Conservation (phyloP, 148 eudicot species). For the Pouteria glomerata region DNA sequence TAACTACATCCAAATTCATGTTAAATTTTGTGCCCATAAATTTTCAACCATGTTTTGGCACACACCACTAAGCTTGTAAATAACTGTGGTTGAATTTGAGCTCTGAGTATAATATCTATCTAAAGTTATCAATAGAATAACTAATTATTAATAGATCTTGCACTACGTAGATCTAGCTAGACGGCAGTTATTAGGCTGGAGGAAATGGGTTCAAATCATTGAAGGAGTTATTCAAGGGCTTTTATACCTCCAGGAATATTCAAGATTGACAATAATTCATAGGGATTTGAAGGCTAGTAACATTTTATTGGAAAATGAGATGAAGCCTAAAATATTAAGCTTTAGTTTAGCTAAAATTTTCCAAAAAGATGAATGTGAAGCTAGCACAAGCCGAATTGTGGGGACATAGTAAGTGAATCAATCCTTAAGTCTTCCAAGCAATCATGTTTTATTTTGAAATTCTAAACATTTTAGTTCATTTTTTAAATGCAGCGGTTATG, state of each 20-base stretch:
- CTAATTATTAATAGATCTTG: neutral
- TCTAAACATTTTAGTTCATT: neutral
- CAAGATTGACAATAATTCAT: slow-evolving; percentile 35
- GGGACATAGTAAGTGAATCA: slow-evolving; percentile 37
- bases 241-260: slow-evolving; percentile 45
- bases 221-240: slow-evolving; percentile 46
- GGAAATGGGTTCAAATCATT: slow-evolving; percentile 28
- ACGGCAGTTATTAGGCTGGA: slow-evolving; percentile 31
- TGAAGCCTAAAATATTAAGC: slow-evolving; percentile 35
- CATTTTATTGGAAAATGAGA: slow-evolving; percentile 21
- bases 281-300: slow-evolving; percentile 40
- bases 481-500: slow-evolving; percentile 25
- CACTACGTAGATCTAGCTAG: slow-evolving; percentile 23
- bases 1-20: no score
- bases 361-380: slow-evolving; percentile 28
- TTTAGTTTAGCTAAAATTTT: slow-evolving; percentile 41
- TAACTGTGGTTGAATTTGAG: neutral
- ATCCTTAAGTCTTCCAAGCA: neutral
- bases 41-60: neutral
- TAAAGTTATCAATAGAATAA: neutral
- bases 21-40: no score
- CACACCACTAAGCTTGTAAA: neutral
- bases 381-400: slow-evolving; percentile 27
- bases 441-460: neutral
- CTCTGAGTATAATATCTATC: neutral